phyloP scores from a whole-genome alignment of 1,284 basidiomycete genomes.

The Thecaphora frezii region DNA sequence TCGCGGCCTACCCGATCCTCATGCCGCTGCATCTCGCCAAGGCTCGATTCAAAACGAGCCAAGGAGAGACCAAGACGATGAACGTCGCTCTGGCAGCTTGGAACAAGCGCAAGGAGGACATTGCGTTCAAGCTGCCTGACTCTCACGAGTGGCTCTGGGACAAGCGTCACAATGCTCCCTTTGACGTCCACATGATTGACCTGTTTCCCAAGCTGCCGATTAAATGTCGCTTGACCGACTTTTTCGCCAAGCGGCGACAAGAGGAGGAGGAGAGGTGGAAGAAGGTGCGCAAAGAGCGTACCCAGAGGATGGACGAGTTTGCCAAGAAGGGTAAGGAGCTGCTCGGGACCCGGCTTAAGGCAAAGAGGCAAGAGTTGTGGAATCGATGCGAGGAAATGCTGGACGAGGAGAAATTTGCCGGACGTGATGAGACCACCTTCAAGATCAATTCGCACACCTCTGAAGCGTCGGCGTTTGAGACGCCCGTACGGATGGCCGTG shows the following conservation, averaged over 20 bases:
- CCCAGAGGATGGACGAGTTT: conserved; percentile 1
- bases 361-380: background rate
- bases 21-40: conserved; percentile 34
- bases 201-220: conserved; percentile 20
- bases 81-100: conserved; percentile 28
- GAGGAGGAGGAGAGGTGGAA: conserved; percentile 4
- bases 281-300: background rate
- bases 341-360: too few species aligned
- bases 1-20: conserved; percentile 32
- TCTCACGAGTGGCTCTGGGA: too few species aligned
- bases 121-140: too few species aligned
- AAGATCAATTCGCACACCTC: conserved; percentile 7
- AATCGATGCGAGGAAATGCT: conserved; percentile 7
- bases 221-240: conserved; percentile 15
- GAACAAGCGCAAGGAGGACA: too few species aligned
- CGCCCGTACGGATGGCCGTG: conserved; percentile 11
- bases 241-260: conserved; percentile 13
- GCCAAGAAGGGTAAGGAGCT: background rate
- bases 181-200: conserved; percentile 15
- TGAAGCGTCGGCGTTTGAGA: background rate
- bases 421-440: conserved; percentile 8
- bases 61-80: conserved; percentile 8
- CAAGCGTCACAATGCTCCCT: conserved; percentile 2
- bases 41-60: conserved; percentile 16
- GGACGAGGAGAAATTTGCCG: conserved; percentile 5